Conservation (phyloP, 257 asterid genomes). For the Fraxinus cuspidata region DNA sequence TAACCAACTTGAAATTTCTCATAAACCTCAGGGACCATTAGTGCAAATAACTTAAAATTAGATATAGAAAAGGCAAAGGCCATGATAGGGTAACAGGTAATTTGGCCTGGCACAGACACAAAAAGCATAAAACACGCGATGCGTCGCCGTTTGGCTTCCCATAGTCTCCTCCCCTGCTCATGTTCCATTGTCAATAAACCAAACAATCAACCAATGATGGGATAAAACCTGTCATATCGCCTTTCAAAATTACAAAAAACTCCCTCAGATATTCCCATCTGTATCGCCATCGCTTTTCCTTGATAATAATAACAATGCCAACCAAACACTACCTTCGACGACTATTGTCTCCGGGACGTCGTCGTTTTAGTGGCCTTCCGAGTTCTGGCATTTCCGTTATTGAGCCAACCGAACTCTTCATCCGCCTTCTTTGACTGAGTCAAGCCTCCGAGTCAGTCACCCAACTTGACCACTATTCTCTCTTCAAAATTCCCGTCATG, state of each 20-base stretch:
- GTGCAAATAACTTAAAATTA: not conserved
- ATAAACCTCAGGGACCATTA: not conserved
- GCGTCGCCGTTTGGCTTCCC: not conserved
- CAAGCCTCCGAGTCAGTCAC: slow-evolving; percentile 24
- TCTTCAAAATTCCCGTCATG: slow-evolving; percentile 17
- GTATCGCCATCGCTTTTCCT: slow-evolving; percentile 24
- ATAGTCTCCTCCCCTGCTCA: not conserved
- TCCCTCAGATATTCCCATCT: slow-evolving; percentile 22
- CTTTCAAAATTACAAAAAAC: slow-evolving; percentile 16
- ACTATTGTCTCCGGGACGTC: slow-evolving; percentile 23
- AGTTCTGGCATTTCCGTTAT: not conserved
- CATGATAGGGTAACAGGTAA: not conserved
- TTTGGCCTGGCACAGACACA: not conserved
- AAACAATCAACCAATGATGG: not conserved
- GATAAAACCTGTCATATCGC: not conserved
- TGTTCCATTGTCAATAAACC: not conserved
- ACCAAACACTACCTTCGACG: slow-evolving; percentile 21
- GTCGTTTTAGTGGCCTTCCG: slow-evolving; percentile 14
- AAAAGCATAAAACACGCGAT: not conserved
- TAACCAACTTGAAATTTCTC: not conserved
- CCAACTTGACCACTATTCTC: slow-evolving; percentile 18
- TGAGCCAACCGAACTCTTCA: slow-evolving; percentile 32
- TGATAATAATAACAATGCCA: slow-evolving; percentile 4
- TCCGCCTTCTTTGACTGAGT: slow-evolving; percentile 51
- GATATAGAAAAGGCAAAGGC: not conserved